A percentile compares a stretch with the other conserved stretches of the same genome.
Evolutionary conservation across 441 rosid genomes (phyloP).

Genomic region (Gossypium gossypioides): DNA sequence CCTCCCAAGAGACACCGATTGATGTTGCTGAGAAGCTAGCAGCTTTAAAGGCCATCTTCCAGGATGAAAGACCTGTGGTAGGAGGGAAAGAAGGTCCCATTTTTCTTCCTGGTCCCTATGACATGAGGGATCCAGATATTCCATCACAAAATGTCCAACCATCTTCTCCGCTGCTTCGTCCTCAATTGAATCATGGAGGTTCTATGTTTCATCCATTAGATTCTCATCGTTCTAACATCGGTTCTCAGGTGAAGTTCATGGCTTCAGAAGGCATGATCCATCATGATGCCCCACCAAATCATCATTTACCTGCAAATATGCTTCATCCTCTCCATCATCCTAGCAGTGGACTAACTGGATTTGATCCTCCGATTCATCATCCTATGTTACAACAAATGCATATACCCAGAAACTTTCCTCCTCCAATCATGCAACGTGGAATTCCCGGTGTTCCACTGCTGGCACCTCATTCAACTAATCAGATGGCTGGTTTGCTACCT

Average conservation of each 20-base stretch:
- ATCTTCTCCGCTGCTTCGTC: slow-evolving; percentile 44
- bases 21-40: slow-evolving; percentile 56
- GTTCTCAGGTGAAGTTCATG: slow-evolving; percentile 56
- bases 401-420: slow-evolving; percentile 47
- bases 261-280: slow-evolving; percentile 39
- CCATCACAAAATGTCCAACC: slow-evolving; percentile 32
- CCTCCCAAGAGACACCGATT: slow-evolving; percentile 29
- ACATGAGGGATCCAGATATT: slow-evolving; percentile 39
- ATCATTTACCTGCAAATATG: slow-evolving; percentile 52
- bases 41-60: slow-evolving; percentile 45
- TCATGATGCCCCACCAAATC: slow-evolving; percentile 43
- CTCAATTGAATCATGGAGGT: slow-evolving; percentile 52
- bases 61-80: slow-evolving; percentile 38
- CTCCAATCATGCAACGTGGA: slow-evolving; percentile 48
- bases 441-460: slow-evolving; percentile 40
- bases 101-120: slow-evolving; percentile 45
- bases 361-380: slow-evolving; percentile 49
- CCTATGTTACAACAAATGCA: slow-evolving; percentile 64
- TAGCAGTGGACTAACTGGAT: slow-evolving; percentile 37
- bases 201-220: slow-evolving; percentile 43
- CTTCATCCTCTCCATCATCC: slow-evolving; percentile 54
- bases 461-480: slow-evolving; percentile 47
- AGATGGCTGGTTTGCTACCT: slow-evolving; percentile 42
- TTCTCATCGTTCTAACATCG: slow-evolving; percentile 45
- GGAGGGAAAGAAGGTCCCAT: slow-evolving; percentile 48